Evolutionary conservation across 1,284 basidiomycete genomes (phyloP).

Genomic region (Heliocybe sulcata): DNA sequence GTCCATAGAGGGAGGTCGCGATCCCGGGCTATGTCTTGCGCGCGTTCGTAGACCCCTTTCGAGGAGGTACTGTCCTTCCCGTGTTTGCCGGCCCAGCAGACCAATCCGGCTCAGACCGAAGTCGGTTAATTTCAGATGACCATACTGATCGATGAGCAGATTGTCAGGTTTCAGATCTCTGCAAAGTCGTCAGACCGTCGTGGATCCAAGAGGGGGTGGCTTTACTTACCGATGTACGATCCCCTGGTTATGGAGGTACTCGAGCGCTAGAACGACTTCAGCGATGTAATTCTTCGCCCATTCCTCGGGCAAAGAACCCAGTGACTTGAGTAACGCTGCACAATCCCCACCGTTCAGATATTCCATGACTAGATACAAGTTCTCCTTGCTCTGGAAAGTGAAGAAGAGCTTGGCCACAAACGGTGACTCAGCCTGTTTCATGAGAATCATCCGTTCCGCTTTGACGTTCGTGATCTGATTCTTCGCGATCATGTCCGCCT

Average conservation of each 20-base stretch:
- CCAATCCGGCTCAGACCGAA: constrained; percentile 97
- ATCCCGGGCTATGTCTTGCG: constrained; percentile 58
- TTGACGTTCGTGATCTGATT: constrained; percentile 99
- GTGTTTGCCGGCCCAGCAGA: constrained; percentile 92
- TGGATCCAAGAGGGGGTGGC: neutral
- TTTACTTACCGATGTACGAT: constrained; percentile 91
- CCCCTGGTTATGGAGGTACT: constrained; percentile 90
- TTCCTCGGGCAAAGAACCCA: constrained; percentile 92
- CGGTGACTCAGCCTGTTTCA: constrained; percentile 99
- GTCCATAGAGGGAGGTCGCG: constrained; percentile 77
- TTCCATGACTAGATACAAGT: constrained; percentile 98
- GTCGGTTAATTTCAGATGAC: constrained; percentile 96
- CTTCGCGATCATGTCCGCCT: constrained; percentile 99
- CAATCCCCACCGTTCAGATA: constrained; percentile 97
- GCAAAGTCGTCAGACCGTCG: constrained; percentile 8
- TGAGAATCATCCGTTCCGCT: constrained; percentile 98
- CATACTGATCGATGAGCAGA: constrained; percentile 91
- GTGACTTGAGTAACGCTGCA: constrained; percentile 90
- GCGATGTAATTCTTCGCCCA: constrained; percentile 97
- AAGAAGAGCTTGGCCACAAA: constrained; percentile 99
- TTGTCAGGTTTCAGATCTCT: constrained; percentile 99
- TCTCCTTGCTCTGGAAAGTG: constrained; percentile 99
- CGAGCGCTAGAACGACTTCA: constrained; percentile 91
- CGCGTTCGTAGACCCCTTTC: constrained; percentile 36
- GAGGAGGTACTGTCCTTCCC: constrained; percentile 52